Percentiles rank a stretch among this genome's conserved stretches.
These are phyloP conservation scores for Sutorius eximius DNA, from an alignment of 1,284 basidiomycete species.

Conservation along the genomic window DNA sequence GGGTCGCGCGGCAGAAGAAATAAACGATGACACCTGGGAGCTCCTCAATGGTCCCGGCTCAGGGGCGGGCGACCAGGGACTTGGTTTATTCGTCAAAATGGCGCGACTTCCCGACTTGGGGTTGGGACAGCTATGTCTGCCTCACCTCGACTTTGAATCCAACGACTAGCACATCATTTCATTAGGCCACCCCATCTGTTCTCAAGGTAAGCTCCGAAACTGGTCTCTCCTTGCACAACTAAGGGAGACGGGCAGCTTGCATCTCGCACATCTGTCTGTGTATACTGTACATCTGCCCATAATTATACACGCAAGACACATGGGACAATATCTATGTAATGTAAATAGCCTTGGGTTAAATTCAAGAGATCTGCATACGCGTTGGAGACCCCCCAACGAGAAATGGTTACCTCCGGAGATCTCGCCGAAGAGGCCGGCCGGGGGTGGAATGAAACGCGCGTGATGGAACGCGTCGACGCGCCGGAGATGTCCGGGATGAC, in stretches of 20 bases:
- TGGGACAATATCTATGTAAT: constrained; percentile 14
- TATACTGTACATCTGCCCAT: constrained; percentile 21
- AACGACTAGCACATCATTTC: constrained; percentile 13
- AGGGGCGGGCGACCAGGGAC: constrained; percentile 44
- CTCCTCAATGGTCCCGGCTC: constrained; percentile 50
- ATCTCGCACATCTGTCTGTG: constrained; percentile 14
- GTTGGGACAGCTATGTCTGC: constrained; percentile 66
- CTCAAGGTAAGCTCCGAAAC: constrained; percentile 14
- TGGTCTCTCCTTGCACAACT: neutral
- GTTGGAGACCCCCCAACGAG: constrained; percentile 17
- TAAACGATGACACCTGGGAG: constrained; percentile 64
- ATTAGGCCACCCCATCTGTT: neutral
- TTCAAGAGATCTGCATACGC: neutral
- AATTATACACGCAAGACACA: constrained; percentile 12
- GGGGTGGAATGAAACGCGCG: neutral
- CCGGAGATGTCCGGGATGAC: constrained; percentile 28
- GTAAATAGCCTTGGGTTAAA: neutral
- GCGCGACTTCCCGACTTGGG: constrained; percentile 72
- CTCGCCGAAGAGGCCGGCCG: constrained; percentile 28
- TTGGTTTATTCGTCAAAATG: constrained; percentile 74
- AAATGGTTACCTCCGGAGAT: constrained; percentile 16
- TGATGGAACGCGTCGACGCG: constrained; percentile 17
- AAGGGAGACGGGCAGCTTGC: constrained; percentile 6
- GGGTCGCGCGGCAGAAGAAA: constrained; percentile 66
- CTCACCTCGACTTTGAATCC: constrained; percentile 33